Percentiles rank a stretch among this genome's conserved stretches.
These are phyloP conservation scores for Penicillium diatomitis DNA, from an alignment of 495 filamentous ascomycete genomes.

Conservation along the genomic window DNA sequence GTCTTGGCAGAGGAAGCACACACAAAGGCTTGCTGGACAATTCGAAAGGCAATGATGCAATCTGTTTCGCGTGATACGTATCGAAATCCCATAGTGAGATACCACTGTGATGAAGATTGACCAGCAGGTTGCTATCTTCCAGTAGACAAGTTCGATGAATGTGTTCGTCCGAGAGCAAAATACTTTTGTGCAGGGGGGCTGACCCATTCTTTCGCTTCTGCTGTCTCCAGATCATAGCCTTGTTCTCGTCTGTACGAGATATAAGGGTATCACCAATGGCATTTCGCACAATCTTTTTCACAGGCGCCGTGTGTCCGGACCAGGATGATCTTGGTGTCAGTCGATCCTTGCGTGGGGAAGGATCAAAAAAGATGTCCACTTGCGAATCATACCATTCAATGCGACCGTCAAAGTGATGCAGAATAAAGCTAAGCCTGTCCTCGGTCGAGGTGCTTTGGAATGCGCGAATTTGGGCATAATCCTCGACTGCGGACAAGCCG, in stretches of 20 bases:
- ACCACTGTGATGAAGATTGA: constrained; percentile 69
- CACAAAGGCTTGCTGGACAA: constrained; percentile 69
- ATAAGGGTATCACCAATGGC: constrained; percentile 69
- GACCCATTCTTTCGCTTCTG: constrained; percentile 31
- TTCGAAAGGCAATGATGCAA: constrained; percentile 51
- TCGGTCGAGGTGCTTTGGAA: constrained; percentile 55
- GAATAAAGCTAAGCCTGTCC: constrained; percentile 62
- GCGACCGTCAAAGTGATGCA: constrained; percentile 80
- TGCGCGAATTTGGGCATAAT: constrained; percentile 62
- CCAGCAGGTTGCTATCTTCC: constrained; percentile 63
- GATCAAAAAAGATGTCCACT: constrained; percentile 75
- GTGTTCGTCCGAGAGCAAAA: constrained; percentile 59
- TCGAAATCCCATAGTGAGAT: constrained; percentile 78
- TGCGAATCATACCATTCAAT: constrained; percentile 74
- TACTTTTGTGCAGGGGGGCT: constrained; percentile 56
- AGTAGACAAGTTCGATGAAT: constrained; percentile 78
- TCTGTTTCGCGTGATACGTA: constrained; percentile 40
- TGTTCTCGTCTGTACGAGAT: constrained; percentile 69
- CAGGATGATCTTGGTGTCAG: constrained; percentile 53
- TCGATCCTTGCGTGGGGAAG: constrained; percentile 54
- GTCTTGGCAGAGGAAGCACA: constrained; percentile 65
- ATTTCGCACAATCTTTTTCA: constrained; percentile 80
- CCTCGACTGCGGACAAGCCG: constrained; percentile 29
- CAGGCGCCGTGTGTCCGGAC: constrained; percentile 74
- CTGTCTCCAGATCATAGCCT: constrained; percentile 81